phyloP scores from a whole-genome alignment of 306 rosid genomes.

The Adenanthera pavonina region DNA sequence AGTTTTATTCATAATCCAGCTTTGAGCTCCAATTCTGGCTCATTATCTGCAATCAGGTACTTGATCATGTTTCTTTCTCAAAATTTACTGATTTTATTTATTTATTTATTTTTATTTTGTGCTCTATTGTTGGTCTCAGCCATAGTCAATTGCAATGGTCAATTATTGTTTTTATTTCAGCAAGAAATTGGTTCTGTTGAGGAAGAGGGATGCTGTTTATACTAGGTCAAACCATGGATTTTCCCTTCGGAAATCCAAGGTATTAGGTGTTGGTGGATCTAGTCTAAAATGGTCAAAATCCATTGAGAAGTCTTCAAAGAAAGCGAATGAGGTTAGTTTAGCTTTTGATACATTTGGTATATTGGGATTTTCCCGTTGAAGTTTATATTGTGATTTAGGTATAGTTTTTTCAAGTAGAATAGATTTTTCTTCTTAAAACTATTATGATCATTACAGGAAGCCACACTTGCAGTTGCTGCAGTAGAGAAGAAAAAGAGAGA shows the following conservation, averaged over 20 bases:
- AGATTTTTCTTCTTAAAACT: constrained; percentile 28
- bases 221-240: constrained; percentile 85
- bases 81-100: constrained; percentile 19
- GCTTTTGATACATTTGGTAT: constrained; percentile 16
- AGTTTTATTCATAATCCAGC: constrained; percentile 50
- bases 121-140: constrained; percentile 36
- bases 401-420: constrained; percentile 33
- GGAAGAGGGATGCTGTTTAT: constrained; percentile 90
- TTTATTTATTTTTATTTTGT: background rate
- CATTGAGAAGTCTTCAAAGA: constrained; percentile 85
- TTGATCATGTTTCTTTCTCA: constrained; percentile 31
- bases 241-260: constrained; percentile 92
- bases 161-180: constrained; percentile 55
- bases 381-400: constrained; percentile 15
- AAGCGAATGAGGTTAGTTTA: constrained; percentile 89
- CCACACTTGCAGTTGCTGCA: constrained; percentile 95
- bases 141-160: constrained; percentile 33
- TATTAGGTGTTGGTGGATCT: constrained; percentile 90
- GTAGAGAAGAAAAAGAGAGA: constrained; percentile 90
- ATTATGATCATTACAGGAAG: constrained; percentile 67
- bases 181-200: constrained; percentile 75
- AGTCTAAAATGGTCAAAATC: constrained; percentile 99
- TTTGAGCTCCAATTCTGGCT: constrained; percentile 56
- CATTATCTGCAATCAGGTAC: constrained; percentile 74
- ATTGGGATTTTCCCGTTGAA: constrained; percentile 9